These are phyloP conservation scores for Dinochytrium kinnereticum DNA, from an alignment of 371 early-diverging fungal species.

Conservation along the genomic window DNA sequence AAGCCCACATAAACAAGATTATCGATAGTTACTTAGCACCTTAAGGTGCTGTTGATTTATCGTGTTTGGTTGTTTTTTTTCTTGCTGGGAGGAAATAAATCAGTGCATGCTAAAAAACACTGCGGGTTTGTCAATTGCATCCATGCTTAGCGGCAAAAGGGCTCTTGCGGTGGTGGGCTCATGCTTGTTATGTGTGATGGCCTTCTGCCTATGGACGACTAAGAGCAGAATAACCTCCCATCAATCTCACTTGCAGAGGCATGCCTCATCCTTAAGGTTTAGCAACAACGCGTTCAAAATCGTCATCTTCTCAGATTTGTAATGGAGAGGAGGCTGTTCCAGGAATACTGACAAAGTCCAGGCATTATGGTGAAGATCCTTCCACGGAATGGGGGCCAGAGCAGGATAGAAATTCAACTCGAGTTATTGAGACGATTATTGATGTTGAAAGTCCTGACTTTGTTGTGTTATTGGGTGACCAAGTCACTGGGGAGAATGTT, in stretches of 20 bases:
- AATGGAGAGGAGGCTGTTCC: not conserved
- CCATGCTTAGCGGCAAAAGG: too few species aligned
- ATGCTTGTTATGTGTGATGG: too few species aligned
- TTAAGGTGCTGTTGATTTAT: too few species aligned
- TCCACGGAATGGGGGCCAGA: slow-evolving; percentile 22
- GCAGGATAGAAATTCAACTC: slow-evolving; percentile 27
- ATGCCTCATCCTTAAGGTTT: not conserved
- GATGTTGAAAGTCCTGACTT: slow-evolving; percentile 50
- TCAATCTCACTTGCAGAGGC: slow-evolving; percentile 7
- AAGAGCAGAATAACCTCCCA: too few species aligned
- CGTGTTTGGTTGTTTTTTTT: too few species aligned
- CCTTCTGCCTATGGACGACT: too few species aligned
- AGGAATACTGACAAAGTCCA: not conserved
- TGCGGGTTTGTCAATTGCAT: too few species aligned
- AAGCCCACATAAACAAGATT: too few species aligned
- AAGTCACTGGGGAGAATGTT: slow-evolving; percentile 52
- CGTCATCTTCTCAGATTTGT: not conserved
- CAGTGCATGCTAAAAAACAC: too few species aligned
- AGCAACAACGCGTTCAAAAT: not conserved
- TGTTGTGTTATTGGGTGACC: slow-evolving; percentile 64
- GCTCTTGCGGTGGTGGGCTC: too few species aligned
- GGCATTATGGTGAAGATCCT: slow-evolving; percentile 24
- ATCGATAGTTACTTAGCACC: too few species aligned
- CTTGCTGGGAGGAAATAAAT: too few species aligned
- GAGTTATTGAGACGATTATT: slow-evolving; percentile 11